A percentile compares a stretch with the other conserved stretches of the same genome.
Conservation (phyloP, 345 rosid genomes). For the Euphorbia pulcherrima region DNA sequence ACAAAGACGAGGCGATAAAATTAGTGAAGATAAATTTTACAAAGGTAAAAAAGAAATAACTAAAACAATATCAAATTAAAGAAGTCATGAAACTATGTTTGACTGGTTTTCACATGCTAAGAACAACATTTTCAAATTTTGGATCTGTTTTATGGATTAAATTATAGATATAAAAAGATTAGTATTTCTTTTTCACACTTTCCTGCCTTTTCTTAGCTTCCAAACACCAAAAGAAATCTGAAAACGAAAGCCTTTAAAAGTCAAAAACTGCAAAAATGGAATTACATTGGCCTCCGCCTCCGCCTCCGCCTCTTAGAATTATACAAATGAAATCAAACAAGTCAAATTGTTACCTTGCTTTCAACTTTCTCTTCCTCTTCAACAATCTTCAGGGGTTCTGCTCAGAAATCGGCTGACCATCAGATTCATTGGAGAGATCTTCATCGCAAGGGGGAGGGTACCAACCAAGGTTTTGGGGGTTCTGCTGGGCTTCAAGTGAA, state of each 20-base stretch:
- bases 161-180: neutral
- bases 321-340: constrained; percentile 5
- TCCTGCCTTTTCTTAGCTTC: constrained; percentile 9
- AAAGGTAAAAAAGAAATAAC: neutral
- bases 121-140: neutral
- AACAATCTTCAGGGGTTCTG: constrained; percentile 13
- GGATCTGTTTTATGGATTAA: neutral
- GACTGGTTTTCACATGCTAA: neutral
- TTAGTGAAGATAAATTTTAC: neutral
- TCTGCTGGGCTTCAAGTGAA: too few species aligned
- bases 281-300: constrained; percentile 4
- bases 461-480: too few species aligned
- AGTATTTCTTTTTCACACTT: neutral
- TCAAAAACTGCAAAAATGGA: constrained; percentile 1
- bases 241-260: constrained; percentile 10
- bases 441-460: constrained; percentile 82
- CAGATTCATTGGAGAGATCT: constrained; percentile 38
- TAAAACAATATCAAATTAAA: too few species aligned
- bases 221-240: constrained; percentile 18
- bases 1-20: too few species aligned
- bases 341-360: constrained; percentile 40
- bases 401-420: constrained; percentile 15
- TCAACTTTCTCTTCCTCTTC: constrained; percentile 30
- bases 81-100: too few species aligned
- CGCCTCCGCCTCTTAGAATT: too few species aligned